phyloP scores from a whole-genome alignment of 1,284 basidiomycete genomes.

The Thelephora terrestris region DNA sequence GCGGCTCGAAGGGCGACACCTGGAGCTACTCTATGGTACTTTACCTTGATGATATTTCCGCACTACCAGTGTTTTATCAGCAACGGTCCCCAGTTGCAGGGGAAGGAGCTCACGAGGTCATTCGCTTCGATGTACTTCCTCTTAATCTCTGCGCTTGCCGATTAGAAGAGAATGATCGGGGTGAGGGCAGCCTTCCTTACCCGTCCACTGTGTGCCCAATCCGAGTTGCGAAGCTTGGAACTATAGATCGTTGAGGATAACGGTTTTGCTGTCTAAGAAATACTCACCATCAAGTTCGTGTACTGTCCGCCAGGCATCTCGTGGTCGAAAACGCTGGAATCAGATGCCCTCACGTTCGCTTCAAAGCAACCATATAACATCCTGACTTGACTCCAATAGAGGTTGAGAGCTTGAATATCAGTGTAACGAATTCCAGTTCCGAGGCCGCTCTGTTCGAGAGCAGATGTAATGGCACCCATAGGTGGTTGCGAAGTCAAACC shows the following conservation, averaged over 20 bases:
- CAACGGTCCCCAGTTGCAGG: background rate
- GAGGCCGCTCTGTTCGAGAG: slow-evolving; percentile 90
- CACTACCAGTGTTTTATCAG: slow-evolving; percentile 41
- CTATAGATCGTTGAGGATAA: slow-evolving; percentile 29
- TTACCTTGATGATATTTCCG: slow-evolving; percentile 92
- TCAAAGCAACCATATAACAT: slow-evolving; percentile 96
- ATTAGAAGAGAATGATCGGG: slow-evolving; percentile 9
- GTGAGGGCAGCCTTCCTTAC: slow-evolving; percentile 27
- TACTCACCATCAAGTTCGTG: slow-evolving; percentile 81
- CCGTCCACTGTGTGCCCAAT: slow-evolving; percentile 93
- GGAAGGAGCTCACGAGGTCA: slow-evolving; percentile 53
- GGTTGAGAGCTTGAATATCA: slow-evolving; percentile 95
- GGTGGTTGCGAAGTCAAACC: slow-evolving; percentile 97
- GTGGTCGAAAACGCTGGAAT: slow-evolving; percentile 97
- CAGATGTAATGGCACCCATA: slow-evolving; percentile 93
- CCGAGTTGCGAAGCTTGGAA: slow-evolving; percentile 99
- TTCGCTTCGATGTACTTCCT: slow-evolving; percentile 98
- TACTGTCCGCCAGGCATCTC: slow-evolving; percentile 99
- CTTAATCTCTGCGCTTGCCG: slow-evolving; percentile 72
- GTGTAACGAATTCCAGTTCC: slow-evolving; percentile 97
- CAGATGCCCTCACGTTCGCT: slow-evolving; percentile 94
- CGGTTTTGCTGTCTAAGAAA: background rate
- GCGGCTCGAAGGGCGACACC: background rate
- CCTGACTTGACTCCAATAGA: slow-evolving; percentile 98
- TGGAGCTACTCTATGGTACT: background rate